phyloP scores from a whole-genome alignment of 2,329 filamentous ascomycete species.

The Stachybotrys chartarum region DNA sequence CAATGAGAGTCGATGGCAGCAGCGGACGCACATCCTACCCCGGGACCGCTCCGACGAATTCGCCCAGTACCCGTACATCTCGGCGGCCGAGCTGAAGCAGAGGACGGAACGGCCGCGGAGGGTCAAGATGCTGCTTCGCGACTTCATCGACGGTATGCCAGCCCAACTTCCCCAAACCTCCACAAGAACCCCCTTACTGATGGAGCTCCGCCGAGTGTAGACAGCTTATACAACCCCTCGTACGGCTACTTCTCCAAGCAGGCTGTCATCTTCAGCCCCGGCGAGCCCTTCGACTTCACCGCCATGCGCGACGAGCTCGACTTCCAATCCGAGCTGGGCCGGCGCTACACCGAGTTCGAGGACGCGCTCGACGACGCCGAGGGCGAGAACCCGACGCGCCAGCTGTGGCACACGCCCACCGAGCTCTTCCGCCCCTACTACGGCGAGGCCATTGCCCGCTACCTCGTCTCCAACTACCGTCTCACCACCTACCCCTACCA shows the following conservation, averaged over 20 bases:
- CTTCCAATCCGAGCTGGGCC: conserved; percentile 70
- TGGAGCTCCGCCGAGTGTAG: conserved; percentile 34
- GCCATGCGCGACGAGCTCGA: conserved; percentile 74
- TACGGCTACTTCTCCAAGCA: conserved; percentile 97
- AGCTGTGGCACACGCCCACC: conserved; percentile 97
- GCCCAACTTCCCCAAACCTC: conserved; percentile 14
- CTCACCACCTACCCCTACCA: conserved; percentile 91
- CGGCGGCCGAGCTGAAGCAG: conserved; percentile 66
- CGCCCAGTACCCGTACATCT: conserved; percentile 74
- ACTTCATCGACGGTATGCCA: conserved; percentile 84
- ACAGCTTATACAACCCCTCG: conserved; percentile 87
- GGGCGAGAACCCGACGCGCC: conserved; percentile 62
- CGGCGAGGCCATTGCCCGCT: conserved; percentile 93
- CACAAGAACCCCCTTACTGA: not conserved
- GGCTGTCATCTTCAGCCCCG: conserved; percentile 90
- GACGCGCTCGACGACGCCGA: conserved; percentile 71
- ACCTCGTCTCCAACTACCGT: conserved; percentile 93
- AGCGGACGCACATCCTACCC: conserved; percentile 67
- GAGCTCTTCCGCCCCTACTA: conserved; percentile 96
- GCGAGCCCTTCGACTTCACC: conserved; percentile 85
- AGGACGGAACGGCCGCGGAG: conserved; percentile 70
- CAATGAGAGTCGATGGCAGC: conserved; percentile 76
- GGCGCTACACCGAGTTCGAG: conserved; percentile 85
- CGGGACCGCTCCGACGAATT: conserved; percentile 76
- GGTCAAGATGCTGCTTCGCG: conserved; percentile 94